Base-by-base conservation (phyloP, 805 yeast species). In the Candida xyloterini region DNA sequence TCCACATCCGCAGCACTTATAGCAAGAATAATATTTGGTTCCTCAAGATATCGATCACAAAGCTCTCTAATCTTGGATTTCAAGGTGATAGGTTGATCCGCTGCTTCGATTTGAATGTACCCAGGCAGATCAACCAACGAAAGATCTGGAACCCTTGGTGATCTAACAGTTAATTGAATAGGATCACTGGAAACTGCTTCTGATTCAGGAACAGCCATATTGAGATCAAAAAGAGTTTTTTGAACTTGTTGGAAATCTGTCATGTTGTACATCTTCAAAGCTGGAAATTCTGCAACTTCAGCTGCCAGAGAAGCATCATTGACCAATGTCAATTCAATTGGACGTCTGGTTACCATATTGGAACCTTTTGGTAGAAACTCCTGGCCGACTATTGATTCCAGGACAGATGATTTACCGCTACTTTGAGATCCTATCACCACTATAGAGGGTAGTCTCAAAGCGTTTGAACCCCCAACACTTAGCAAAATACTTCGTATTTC, bases 1-100 rank as follows among this genome's bases (percentile, higher is more conserved):
- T 93, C 99, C 2, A 93, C 99, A 63, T 93, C 98, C 0, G 99
- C 99, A 0, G 99, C 88, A 9, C 96, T 87, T 18, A 95, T 93
- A 0, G 99, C 99, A 52, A 93, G 70, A 28, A 93, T 93, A 36
- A 93, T 87, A 57, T 93, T 93, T 15, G 99, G 99, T 11, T 84
- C 81, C 55, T 84, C 87, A 45, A 93, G 71, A 57, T 93, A 93
- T 58, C 79, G 78, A 50, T 85, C 85, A 64, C 98, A 93, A 22
- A 93, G 68, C 37, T 73, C 78, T 43, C 86, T 70, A 51, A 93
- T 93, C 57, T 81, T 85, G 22, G 74, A 72, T 56, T 91, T 91
- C 44, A 93, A 72, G 42, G 81, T 86, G 4, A 73, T 64, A 1
- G 99, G 99, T 64, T 93, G 99, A 61, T 91, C 98, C 2, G 95